Base-by-base conservation (phyloP, 1,284 basidiomycete species). In the Tilletia indica region DNA sequence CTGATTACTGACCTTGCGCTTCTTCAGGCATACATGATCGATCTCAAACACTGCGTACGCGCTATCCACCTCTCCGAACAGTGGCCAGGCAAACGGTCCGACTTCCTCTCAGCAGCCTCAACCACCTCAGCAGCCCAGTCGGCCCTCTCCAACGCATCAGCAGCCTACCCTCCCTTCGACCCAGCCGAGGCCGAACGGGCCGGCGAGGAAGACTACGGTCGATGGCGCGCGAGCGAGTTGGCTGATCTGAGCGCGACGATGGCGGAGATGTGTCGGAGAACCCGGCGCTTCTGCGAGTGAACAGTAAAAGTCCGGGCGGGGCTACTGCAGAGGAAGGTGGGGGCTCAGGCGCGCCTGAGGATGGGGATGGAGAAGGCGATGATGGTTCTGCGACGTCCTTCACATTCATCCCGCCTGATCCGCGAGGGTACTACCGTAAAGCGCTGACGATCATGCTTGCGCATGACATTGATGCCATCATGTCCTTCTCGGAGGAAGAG, bases 401-500 rank as follows among this genome's bases (percentile, higher is more conserved):
- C 86, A 92, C 92, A 0, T 98, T 90, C 84, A 93, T 98, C 72
- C 96, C 96, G 0, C 90, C 93, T 2, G 93, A 93, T 81, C 92
- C 95, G 2, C 90, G 89, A 79, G 90, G 89, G 74, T 92, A 89
- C 81, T 99, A 97, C 87, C 90, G 90, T 76, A 89, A 92, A 8
- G 88, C 98, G 3, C 88, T 98, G 36, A 91, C 93, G 79, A 87
- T 89, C 69, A 96, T 94, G 82, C 89, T 99, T 63, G 88, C 91
- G 47, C 88, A 89, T 58, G 97, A 99, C 84, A 87, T 99, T 68
- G 93, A 95, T 81, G 89, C 91, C 48, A 94, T 99, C 90, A 88
- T 92, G 72, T 90, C 91, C 63, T 90, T 97, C 47, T 91, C 94
- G 45, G 96, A 97, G 77, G 93, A 94, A 78, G 94, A 99, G 85